A percentile compares a stretch with the other conserved stretches of the same genome.
Evolutionary conservation across 257 asterid genomes (phyloP).

Genomic region (Nicotiana noctiflora): DNA sequence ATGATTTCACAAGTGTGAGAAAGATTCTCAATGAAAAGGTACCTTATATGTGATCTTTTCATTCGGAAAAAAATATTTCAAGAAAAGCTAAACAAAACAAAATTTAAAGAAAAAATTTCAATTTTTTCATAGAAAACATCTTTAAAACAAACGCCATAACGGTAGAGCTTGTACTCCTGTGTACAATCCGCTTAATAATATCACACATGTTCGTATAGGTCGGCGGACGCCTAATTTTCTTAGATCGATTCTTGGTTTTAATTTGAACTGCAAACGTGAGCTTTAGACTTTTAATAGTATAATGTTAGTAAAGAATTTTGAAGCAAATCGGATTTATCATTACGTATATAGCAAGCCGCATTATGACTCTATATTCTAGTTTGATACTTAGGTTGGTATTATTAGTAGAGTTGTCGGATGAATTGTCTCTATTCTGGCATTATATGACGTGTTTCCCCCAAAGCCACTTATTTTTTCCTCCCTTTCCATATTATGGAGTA

Average conservation of each 20-base stretch:
- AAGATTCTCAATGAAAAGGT: background rate
- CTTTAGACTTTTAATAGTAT: too few relatives aligned
- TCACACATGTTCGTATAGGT: background rate
- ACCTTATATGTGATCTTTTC: background rate
- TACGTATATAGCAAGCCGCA: background rate
- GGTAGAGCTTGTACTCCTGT: too few relatives aligned
- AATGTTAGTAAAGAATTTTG: background rate
- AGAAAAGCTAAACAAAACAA: background rate
- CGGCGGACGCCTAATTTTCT: background rate
- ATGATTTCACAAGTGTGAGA: background rate
- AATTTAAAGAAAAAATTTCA: background rate
- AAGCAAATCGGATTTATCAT: background rate
- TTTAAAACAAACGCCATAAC: too few relatives aligned
- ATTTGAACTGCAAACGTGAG: background rate
- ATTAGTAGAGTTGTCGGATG: background rate
- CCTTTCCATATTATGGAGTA: background rate
- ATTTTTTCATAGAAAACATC: background rate
- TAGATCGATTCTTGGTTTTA: background rate
- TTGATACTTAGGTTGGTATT: background rate
- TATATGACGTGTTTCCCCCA: background rate
- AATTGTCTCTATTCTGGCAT: background rate
- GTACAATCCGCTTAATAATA: background rate
- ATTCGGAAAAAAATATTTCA: background rate
- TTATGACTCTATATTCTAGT: background rate
- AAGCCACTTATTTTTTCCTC: background rate